Base-by-base conservation (phyloP, 306 rosid genomes). In the Myrica gale region DNA sequence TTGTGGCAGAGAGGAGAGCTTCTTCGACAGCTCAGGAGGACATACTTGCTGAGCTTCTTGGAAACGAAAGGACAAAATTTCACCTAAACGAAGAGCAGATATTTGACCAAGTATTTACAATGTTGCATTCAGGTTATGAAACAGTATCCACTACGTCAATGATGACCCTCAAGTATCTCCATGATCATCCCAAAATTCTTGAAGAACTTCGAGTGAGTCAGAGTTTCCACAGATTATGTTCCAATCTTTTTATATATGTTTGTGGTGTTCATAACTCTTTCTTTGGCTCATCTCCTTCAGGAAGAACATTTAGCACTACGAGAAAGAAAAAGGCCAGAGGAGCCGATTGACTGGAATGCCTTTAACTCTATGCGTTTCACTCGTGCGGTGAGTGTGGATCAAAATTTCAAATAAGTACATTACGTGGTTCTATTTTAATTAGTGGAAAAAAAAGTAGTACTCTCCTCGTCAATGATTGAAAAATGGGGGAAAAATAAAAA, bases 101-200 rank as follows among this genome's bases (percentile, higher is more conserved):
- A 19, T 83, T 87, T 46, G 97, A 92, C 74, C 93, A 87, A 12
- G 80, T 92, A 10, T 83, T 90, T 53, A 86, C 96, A 13, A 68
- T 92, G 23, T 41, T 92, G 71, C 87, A 92, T 55, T 92, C 97
- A 1, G 93, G 97, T n/a, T 92, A 85, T 66, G 97, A 92, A 83
- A 92, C 96, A 23, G 97, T 92, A 55, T 92, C 97, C 7, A 86
- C 89, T 1, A 90, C 96, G 19, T 81, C 96, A n/a, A 90, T 92
- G 96, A 92, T 92, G 97, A 84, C 91, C 66, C 80, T 90, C 65
- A 90, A 90, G 69, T 92, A 83, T 56, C 90, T 92, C 57, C 86
- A 80, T 80, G 93, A 92, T 82, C 84, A 90, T 76, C 97, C 97
- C 19, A 79, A 62, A 71, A 88, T 68, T 74, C 93, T 92, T 62